A percentile compares a stretch with the other conserved stretches of the same genome.
Conservation (phyloP, 176 grass and related monocot genomes). For the Puccinellia tenuiflora region DNA sequence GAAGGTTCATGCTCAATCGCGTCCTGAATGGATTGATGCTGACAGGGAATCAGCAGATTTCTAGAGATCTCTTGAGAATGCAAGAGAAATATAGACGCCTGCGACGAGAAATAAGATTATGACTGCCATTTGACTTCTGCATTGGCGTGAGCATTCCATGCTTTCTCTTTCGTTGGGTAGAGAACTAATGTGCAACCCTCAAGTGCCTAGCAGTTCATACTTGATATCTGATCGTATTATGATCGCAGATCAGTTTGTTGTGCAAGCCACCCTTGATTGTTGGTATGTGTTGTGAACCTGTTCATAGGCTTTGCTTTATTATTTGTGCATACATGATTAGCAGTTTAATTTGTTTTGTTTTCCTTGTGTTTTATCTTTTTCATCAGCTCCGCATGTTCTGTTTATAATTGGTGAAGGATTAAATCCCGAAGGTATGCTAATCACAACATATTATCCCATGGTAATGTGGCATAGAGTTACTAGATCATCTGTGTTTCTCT, state of each 20-base stretch:
- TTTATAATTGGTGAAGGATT: background rate
- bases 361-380: background rate
- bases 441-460: background rate
- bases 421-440: background rate
- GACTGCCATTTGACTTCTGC: background rate
- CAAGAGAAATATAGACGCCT: constrained; percentile 68
- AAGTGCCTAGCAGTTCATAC: background rate
- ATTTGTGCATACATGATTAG: background rate
- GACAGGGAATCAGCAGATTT: constrained; percentile 79
- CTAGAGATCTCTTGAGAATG: constrained; percentile 66
- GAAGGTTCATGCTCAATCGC: constrained; percentile 87
- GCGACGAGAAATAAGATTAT: constrained; percentile 59
- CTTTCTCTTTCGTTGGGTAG: background rate
- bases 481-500: background rate
- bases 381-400: background rate
- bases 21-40: constrained; percentile 77
- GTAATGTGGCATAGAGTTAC: background rate
- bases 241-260: constrained; percentile 5
- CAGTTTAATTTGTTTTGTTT: background rate
- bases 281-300: background rate
- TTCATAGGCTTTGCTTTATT: background rate
- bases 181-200: background rate
- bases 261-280: background rate
- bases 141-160: background rate
- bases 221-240: background rate